Base-by-base conservation (phyloP, 164 flowering plant genomes). In the Vitis cinerea region DNA sequence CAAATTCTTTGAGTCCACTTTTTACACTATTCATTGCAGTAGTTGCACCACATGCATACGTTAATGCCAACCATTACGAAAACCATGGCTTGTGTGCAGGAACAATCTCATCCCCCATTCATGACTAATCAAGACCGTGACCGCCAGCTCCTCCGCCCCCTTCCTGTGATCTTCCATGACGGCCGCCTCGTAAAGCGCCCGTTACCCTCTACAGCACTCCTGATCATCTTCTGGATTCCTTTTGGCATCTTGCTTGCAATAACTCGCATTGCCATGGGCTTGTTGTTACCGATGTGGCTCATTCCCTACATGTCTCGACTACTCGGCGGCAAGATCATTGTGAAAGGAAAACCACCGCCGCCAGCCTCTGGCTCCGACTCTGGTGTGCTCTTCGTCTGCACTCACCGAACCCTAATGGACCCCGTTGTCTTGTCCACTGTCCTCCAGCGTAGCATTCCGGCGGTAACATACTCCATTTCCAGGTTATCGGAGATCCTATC, bases 141-240 rank as follows among this genome's bases (percentile, higher is more conserved):
- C 56, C 68, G 74, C 69, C 64, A 79, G 30, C 59, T 69, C 50
- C 70, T 76, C 72, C 85, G 83, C 8, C 99, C 96, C 1, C 74
- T 77, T 1, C 99, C 98, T 12, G 98, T 96, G 64, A 88, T 96
- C 67, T 96, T 96, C 86, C 99, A 93, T 76, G 99, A 96, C 67
- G 99, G 98, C 17, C 90, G 98, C 8, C 81, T 96, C 10, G 97
- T 84, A 10, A 87, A 77, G 71, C 89, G 90, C 0, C 98, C 98
- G 10, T 88, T 97, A 1, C 95, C 99, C 1, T 65, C 82, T 0
- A 81, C 82, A 2, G 86, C 98, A 5, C 85, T 95, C 14, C 72
- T 91, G 57, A 91, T 93, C 79, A 79, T 93, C 76, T 65, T 95
- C 2, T 95, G 99, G 99, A 63, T 91, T 29, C 99, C 99, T 1